A percentile compares a stretch with the other conserved stretches of the same genome.
These are phyloP conservation scores for Sanghuangporus sanghuang DNA, from an alignment of 1,284 basidiomycete species.

Conservation along the genomic window DNA sequence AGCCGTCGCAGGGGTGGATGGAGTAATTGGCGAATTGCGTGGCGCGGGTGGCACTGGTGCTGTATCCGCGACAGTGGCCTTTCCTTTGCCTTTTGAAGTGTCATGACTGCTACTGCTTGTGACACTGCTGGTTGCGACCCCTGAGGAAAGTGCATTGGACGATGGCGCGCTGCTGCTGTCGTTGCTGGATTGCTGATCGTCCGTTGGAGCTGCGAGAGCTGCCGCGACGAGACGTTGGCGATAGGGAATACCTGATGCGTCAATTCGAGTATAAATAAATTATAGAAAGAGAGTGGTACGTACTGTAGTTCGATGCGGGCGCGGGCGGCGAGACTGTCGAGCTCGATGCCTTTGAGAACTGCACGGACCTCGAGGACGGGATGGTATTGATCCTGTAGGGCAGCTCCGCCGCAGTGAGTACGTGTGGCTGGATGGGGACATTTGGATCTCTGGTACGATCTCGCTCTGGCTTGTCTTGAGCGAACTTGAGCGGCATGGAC, in stretches of 20 bases:
- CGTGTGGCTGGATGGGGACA: background rate
- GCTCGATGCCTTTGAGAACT: background rate
- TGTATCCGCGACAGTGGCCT: background rate
- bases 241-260: background rate
- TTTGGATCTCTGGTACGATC: background rate
- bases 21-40: background rate
- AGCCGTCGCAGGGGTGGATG: background rate
- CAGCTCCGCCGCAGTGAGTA: constrained; percentile 7
- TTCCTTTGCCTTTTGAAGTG: background rate
- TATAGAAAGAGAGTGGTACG: background rate
- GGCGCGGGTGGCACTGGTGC: background rate
- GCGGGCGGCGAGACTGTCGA: background rate
- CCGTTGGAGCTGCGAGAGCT: background rate
- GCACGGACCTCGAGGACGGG: background rate
- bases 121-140: background rate
- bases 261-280: background rate
- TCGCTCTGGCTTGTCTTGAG: background rate
- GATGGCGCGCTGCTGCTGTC: constrained; percentile 3
- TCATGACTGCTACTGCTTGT: background rate
- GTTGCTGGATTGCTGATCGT: background rate
- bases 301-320: background rate
- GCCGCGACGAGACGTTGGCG: constrained; percentile 2
- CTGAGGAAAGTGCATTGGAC: background rate
- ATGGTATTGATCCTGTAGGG: constrained; percentile 13
- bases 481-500: constrained; percentile 3